Base-by-base conservation (phyloP, 768 basidiomycete genomes). In the Rhodotorula toruloides region DNA sequence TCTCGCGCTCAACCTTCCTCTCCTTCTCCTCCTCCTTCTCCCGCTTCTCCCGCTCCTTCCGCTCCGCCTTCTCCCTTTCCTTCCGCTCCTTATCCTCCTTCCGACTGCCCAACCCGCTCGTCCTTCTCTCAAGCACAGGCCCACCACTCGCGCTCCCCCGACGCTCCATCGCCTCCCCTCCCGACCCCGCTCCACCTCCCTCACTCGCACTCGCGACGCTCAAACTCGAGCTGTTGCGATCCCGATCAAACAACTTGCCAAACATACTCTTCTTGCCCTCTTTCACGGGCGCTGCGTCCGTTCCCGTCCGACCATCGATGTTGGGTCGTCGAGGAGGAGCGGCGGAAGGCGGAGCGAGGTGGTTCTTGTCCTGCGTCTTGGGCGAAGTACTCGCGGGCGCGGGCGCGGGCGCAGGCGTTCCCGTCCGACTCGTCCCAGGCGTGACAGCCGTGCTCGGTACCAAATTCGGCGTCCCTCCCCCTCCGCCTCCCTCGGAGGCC, bases 251-350 rank as follows among this genome's bases (percentile, higher is more conserved):
- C 2, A 72, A 44, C 58, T 72, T 72, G 52, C 67, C 71, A 32
- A 72, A 72, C 1, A 72, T 62, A 16, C 63, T 65, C 58, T 68
- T 72, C 54, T 72, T 68, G 34, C 46, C 46, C 37, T 61, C 58
- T 53, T 67, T 54, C 31, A 25, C 52, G 44, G 46, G n/a, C n/a
- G 32, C 12, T 4, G 14, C 52, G 13, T 48, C 42, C 50, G 44
- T 31, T 14, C 50, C 32, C 16, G 22, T 17, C 27, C 46, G 46
- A 32, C 37, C 42, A 17, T 48, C 42, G 21, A 36, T 34, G 42
- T 27, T 47, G 19, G 39, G 40, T 0, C 31, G 50, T 10, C 40
- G 57, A 22, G 40, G 47, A 22, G 36, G 31, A 3, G 43, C 1
- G 16, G 42, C 27, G 1, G 61, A n/a, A n/a, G 31, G 19, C 6